phyloP scores from a whole-genome alignment of 768 basidiomycete species.

The Strobilomyces echinocephalus region DNA sequence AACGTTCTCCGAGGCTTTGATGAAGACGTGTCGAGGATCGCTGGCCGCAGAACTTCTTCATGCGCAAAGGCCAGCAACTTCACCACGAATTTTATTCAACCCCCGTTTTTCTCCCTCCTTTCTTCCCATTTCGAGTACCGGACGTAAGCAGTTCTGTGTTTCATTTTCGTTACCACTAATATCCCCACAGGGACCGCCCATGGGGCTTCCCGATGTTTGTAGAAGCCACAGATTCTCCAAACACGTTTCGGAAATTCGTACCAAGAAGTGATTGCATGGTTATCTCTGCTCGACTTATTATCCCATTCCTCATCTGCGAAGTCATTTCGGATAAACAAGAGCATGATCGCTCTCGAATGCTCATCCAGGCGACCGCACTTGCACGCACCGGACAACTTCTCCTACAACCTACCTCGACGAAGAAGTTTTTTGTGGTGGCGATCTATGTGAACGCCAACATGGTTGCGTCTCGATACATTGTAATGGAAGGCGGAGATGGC shows the following conservation, averaged over 20 bases:
- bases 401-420: not conserved
- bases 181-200: not conserved
- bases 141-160: too few relatives aligned
- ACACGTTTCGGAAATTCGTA: not conserved
- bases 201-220: slow-evolving; percentile 15
- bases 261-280: slow-evolving; percentile 9
- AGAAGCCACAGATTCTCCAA: too few relatives aligned
- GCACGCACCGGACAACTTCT: not conserved
- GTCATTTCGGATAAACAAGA: not conserved
- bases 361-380: not conserved
- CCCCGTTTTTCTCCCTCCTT: not conserved
- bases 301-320: not conserved
- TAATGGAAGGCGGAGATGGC: not conserved
- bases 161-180: not conserved
- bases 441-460: not conserved
- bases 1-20: not conserved
- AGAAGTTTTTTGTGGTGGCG: not conserved
- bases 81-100: not conserved
- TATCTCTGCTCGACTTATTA: not conserved
- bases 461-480: not conserved
- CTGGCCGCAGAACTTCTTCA: too few relatives aligned
- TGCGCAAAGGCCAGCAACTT: not conserved
- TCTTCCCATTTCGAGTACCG: too few relatives aligned
- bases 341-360: not conserved
- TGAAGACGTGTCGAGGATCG: too few relatives aligned